Evolutionary conservation across 2,329 filamentous ascomycete genomes (phyloP).

Genomic region (Cryphonectria parasitica): DNA sequence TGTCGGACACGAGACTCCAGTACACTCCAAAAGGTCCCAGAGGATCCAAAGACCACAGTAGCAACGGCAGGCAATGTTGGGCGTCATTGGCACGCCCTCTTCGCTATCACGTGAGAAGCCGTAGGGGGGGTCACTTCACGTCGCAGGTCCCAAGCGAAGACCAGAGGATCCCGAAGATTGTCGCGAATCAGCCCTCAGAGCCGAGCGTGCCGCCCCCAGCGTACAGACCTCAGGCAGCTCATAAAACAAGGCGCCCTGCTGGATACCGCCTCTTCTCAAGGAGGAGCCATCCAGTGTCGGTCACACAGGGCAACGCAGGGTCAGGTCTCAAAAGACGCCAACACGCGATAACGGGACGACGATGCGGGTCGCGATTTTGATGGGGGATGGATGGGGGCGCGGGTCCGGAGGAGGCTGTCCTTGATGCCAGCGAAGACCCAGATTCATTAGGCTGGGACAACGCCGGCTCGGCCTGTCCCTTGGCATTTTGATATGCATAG

Average conservation of each 20-base stretch:
- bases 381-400: neutral
- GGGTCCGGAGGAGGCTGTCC: neutral
- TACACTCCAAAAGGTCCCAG: neutral
- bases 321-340: neutral
- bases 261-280: neutral
- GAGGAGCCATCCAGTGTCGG: neutral
- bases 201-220: neutral
- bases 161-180: neutral
- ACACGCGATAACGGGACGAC: neutral
- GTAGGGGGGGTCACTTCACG: neutral
- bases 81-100: neutral
- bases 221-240: neutral
- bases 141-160: neutral
- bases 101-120: neutral
- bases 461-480: neutral
- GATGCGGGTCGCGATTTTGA: neutral
- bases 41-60: neutral
- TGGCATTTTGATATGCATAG: neutral
- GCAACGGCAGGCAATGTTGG: neutral
- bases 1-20: neutral
- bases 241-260: neutral
- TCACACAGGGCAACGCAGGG: neutral
- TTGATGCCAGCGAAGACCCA: neutral
- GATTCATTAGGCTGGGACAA: neutral
- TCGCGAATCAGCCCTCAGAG: neutral